Evolutionary conservation across 345 rosid species (phyloP).

Genomic region (Populus pruinosa): DNA sequence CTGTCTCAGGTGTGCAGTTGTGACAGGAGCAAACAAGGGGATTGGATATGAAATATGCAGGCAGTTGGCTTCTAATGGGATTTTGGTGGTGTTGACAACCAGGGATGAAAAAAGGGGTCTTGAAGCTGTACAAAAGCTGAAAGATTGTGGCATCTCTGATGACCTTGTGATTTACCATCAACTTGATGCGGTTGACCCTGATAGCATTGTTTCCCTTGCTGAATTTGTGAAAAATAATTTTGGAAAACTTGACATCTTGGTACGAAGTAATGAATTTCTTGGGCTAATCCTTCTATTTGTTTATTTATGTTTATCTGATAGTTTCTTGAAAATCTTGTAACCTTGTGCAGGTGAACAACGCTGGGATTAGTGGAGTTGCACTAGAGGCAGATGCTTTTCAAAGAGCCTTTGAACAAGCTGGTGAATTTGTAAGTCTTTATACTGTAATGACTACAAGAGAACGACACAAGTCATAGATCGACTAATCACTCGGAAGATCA

Average conservation of each 20-base stretch:
- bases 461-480: not conserved
- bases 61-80: constrained; percentile 14
- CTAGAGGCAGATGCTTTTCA: constrained; percentile 14
- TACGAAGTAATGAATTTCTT: not conserved
- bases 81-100: constrained; percentile 12
- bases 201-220: not conserved
- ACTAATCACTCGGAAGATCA: too few relatives aligned
- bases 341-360: constrained; percentile 45
- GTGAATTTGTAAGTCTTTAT: constrained; percentile 7
- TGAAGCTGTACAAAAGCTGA: constrained; percentile 18
- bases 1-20: constrained; percentile 32
- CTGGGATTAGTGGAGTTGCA: constrained; percentile 24
- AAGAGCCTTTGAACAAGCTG: constrained; percentile 4
- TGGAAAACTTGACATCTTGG: constrained; percentile 20
- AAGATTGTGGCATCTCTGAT: constrained; percentile 10
- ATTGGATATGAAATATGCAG: constrained; percentile 32
- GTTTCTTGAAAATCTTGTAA: not conserved
- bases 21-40: constrained; percentile 40
- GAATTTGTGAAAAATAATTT: constrained; percentile 12
- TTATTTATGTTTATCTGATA: not conserved
- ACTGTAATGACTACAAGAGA: not conserved
- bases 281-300: not conserved
- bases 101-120: constrained; percentile 13
- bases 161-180: constrained; percentile 11
- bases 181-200: constrained; percentile 5